These are phyloP conservation scores for Solanum etuberosum DNA, from an alignment of 257 asterid genomes.

Conservation along the genomic window DNA sequence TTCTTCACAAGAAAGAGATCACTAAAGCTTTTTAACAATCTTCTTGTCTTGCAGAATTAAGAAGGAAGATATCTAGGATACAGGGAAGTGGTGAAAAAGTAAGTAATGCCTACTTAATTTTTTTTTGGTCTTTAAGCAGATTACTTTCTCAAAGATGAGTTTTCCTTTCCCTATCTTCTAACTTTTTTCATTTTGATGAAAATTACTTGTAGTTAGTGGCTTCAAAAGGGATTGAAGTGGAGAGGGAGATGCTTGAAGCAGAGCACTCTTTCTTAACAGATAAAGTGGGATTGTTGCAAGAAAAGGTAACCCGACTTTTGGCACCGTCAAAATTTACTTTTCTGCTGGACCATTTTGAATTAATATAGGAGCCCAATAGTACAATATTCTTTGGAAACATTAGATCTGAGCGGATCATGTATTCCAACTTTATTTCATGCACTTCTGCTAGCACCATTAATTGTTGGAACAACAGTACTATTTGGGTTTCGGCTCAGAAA, in stretches of 20 bases:
- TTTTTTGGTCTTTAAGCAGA: slow-evolving; percentile 8
- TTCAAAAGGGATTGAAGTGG: slow-evolving; percentile 73
- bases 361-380: neutral
- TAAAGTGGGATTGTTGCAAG: slow-evolving; percentile 71
- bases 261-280: slow-evolving; percentile 72
- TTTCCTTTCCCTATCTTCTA: neutral
- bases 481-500: neutral
- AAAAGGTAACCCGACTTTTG: slow-evolving; percentile 37
- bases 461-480: neutral
- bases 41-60: slow-evolving; percentile 39
- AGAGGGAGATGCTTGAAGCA: slow-evolving; percentile 68
- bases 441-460: neutral
- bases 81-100: slow-evolving; percentile 46
- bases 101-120: slow-evolving; percentile 20
- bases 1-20: neutral
- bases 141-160: slow-evolving; percentile 1
- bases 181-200: neutral
- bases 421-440: neutral
- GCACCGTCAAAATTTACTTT: neutral
- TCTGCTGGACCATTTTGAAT: neutral
- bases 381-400: neutral
- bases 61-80: slow-evolving; percentile 50
- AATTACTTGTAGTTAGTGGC: slow-evolving; percentile 38
- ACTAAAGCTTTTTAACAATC: neutral
- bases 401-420: neutral